Evolutionary conservation across 441 rosid species (phyloP).

Genomic region (Gossypium trilobum): DNA sequence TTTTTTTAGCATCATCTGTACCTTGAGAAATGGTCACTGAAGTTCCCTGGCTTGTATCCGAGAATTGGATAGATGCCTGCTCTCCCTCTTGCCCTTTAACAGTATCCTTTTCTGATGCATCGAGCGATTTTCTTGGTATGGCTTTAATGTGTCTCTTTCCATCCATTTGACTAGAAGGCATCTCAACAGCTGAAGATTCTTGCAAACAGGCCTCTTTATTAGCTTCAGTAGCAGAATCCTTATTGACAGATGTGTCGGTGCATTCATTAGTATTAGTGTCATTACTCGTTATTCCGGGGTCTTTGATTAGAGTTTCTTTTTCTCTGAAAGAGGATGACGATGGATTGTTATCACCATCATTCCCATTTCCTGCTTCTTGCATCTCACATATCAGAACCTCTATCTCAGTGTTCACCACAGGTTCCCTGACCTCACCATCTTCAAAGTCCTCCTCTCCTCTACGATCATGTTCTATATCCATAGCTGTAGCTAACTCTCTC

Average conservation of each 20-base stretch:
- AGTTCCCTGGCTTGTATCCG: constrained; percentile 29
- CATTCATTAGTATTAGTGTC: constrained; percentile 12
- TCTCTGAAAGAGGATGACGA: constrained; percentile 21
- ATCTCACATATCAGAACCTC: constrained; percentile 23
- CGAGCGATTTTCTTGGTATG: constrained; percentile 20
- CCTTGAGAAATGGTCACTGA: constrained; percentile 23
- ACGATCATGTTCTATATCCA: constrained; percentile 33
- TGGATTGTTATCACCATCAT: constrained; percentile 18
- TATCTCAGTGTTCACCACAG: constrained; percentile 15
- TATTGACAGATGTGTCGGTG: constrained; percentile 17
- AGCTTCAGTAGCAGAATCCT: constrained; percentile 15
- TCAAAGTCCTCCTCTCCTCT: constrained; percentile 41
- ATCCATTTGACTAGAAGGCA: constrained; percentile 21
- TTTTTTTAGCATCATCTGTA: constrained; percentile 25
- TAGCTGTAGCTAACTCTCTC: constrained; percentile 26
- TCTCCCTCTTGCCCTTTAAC: constrained; percentile 23
- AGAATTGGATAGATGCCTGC: constrained; percentile 25
- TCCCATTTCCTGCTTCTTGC: constrained; percentile 15
- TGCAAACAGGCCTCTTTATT: constrained; percentile 23
- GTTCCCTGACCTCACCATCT: constrained; percentile 58
- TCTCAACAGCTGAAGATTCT: constrained; percentile 25
- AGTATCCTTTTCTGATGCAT: constrained; percentile 25
- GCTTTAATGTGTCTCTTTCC: constrained; percentile 17
- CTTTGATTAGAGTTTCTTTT: constrained; percentile 25
- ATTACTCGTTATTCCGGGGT: constrained; percentile 24